Conservation (phyloP, 257 asterid species). For the Solanum appendiculatum region DNA sequence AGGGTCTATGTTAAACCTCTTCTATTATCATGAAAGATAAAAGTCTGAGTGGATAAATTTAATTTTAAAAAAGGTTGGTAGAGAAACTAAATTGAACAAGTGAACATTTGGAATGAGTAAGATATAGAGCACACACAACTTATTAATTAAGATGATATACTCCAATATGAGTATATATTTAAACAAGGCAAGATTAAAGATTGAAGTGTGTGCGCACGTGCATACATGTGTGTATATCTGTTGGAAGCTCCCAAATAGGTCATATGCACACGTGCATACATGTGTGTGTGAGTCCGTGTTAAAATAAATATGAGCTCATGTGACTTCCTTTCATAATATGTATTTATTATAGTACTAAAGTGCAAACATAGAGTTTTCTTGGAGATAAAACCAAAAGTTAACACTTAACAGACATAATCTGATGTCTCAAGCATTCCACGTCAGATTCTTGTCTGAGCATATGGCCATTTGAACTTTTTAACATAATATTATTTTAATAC, state of each 20-base stretch:
- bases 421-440: slow-evolving; percentile 9
- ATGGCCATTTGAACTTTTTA: background rate
- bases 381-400: background rate
- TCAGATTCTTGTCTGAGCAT: background rate
- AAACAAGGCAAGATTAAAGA: slow-evolving; percentile 16
- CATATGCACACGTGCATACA: slow-evolving; percentile 91
- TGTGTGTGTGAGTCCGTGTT: slow-evolving; percentile 91
- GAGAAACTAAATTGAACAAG: background rate
- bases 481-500: background rate
- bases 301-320: slow-evolving; percentile 43
- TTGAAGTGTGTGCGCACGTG: slow-evolving; percentile 94
- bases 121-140: slow-evolving; percentile 7
- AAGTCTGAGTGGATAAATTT: background rate
- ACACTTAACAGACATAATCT: slow-evolving; percentile 16
- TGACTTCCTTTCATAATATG: slow-evolving; percentile 12
- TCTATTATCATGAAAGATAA: accelerated
- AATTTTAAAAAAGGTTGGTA: background rate
- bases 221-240: slow-evolving; percentile 76
- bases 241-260: slow-evolving; percentile 31
- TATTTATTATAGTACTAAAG: background rate
- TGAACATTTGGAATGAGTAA: slow-evolving; percentile 27
- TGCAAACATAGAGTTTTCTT: background rate
- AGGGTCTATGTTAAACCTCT: background rate
- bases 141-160: slow-evolving; percentile 1
- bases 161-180: background rate